Evolutionary conservation across 176 grass and related monocot species (phyloP), one percentile per base, ranked within the genome.

Genomic region (Musa beccarii): DNA sequence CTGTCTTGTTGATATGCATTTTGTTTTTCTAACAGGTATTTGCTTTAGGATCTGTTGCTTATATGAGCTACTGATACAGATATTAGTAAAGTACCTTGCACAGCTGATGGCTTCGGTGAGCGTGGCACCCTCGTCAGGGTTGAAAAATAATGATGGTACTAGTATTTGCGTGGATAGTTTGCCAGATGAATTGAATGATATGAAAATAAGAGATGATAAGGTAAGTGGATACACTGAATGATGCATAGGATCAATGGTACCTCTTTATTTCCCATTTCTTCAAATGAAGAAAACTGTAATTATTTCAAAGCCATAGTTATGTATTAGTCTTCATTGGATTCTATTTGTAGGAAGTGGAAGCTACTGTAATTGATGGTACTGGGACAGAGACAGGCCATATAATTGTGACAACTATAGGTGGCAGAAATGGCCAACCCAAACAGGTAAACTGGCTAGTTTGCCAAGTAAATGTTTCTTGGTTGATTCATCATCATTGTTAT

Each of bases 131-230:
- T n/a, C 75, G 63, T 86, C 81, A 53, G 76, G 78, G 55, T 49
- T 83, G 52, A 89, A 83, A 78, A 86, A 86, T 78, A 63, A 66
- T 28, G 69, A 63, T 20, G 73, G 59, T 11, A 86, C 74, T 69
- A 86, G 81, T 77, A 79, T 87, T 61, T 75, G 72, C 10, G 70
- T 87, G 52, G 83, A 92, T 61, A 86, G 34, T 13, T 79, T 92
- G 67, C 84, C 86, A 2, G 86, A 80, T 82, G 86, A 84, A 89
- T 89, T 92, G 84, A 89, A 82, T 77, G 81, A 89, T 63, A 84
- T 92, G 86, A 88, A 84, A 67, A 84, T 92, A 78, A 84, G 86
- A 84, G 86, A 92, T 59, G 89, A 92, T 55, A 92, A 86, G 83
- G 86, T 92, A 66, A 77, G n/a, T 77, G 29, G 0, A 26, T 2